Percentiles rank a stretch among this genome's conserved stretches.
Conservation (phyloP, 2,329 filamentous ascomycete genomes). For the Fusarium secorum region DNA sequence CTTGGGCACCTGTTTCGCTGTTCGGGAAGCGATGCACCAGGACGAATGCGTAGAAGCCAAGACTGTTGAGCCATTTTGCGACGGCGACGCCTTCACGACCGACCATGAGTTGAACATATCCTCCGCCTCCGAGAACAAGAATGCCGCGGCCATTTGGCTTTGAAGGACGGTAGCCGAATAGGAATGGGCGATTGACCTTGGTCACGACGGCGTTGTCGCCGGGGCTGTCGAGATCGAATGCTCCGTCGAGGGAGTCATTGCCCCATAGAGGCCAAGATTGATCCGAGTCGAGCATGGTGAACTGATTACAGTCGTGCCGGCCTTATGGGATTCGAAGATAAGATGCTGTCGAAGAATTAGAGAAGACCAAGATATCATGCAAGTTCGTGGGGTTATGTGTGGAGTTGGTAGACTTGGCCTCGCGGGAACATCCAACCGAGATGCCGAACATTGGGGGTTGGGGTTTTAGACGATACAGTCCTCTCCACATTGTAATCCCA, state of each 20-base stretch:
- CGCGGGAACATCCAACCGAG: conserved; percentile 34
- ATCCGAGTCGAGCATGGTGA: conserved; percentile 19
- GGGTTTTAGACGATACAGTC: background rate
- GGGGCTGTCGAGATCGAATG: conserved; percentile 23
- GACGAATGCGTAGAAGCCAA: conserved; percentile 39
- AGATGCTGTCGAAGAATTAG: accelerated
- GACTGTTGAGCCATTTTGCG: conserved; percentile 33
- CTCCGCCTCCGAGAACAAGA: conserved; percentile 30
- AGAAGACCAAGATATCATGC: background rate
- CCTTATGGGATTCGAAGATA: accelerated
- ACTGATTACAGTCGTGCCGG: background rate
- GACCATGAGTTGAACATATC: conserved; percentile 36
- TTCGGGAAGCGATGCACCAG: conserved; percentile 37
- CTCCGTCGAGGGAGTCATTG: conserved; percentile 6
- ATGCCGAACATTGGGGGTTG: background rate
- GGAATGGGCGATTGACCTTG: conserved; percentile 20
- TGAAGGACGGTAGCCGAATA: conserved; percentile 29
- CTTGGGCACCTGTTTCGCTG: conserved; percentile 13
- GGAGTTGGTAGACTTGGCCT: conserved; percentile 3
- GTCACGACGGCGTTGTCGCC: conserved; percentile 29
- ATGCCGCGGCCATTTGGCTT: conserved; percentile 31
- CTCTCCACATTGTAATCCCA: background rate
- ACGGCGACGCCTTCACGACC: conserved; percentile 32
- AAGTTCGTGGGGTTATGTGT: background rate
- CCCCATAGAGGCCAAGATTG: conserved; percentile 30